phyloP scores from a whole-genome alignment of 2,329 filamentous ascomycete genomes.

The Cordyceps pruinosa region DNA sequence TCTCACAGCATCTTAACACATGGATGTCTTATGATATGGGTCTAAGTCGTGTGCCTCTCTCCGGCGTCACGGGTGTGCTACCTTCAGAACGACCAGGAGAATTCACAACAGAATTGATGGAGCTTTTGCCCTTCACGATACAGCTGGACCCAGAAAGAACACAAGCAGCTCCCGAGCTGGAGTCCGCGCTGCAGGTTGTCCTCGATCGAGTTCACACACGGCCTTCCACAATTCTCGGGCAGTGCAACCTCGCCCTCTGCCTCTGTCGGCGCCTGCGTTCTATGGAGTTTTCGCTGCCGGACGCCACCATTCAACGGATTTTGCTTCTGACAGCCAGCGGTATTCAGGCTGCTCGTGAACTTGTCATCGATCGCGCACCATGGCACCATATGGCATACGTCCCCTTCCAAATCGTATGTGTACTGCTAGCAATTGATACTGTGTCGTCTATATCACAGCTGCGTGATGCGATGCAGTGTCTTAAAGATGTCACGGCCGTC shows the following conservation, averaged over 20 bases:
- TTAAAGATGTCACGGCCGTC: conserved; percentile 33
- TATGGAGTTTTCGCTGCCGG: conserved; percentile 38
- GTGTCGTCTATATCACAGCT: conserved; percentile 41
- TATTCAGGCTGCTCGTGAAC: conserved; percentile 38
- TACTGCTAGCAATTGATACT: conserved; percentile 48
- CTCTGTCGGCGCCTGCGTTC: conserved; percentile 48
- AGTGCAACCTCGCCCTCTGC: conserved; percentile 49
- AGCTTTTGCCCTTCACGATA: conserved; percentile 45
- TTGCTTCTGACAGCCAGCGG: conserved; percentile 38
- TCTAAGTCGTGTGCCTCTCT: conserved; percentile 42
- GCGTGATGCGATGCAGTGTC: conserved; percentile 42
- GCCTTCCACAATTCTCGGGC: conserved; percentile 39
- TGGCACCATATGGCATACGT: conserved; percentile 57
- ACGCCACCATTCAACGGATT: conserved; percentile 37
- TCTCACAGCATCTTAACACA: conserved; percentile 50
- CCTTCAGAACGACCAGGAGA: conserved; percentile 33
- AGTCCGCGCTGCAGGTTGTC: conserved; percentile 34
- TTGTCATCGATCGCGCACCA: conserved; percentile 38
- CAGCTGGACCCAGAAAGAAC: conserved; percentile 45
- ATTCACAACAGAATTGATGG: conserved; percentile 41
- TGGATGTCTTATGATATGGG: conserved; percentile 55
- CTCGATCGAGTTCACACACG: conserved; percentile 33
- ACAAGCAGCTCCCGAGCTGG: conserved; percentile 34
- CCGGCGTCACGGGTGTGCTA: conserved; percentile 36
- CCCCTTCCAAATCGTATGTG: conserved; percentile 51